Conservation (phyloP, 1,284 basidiomycete species). For the Apiotrichum montevideense region DNA sequence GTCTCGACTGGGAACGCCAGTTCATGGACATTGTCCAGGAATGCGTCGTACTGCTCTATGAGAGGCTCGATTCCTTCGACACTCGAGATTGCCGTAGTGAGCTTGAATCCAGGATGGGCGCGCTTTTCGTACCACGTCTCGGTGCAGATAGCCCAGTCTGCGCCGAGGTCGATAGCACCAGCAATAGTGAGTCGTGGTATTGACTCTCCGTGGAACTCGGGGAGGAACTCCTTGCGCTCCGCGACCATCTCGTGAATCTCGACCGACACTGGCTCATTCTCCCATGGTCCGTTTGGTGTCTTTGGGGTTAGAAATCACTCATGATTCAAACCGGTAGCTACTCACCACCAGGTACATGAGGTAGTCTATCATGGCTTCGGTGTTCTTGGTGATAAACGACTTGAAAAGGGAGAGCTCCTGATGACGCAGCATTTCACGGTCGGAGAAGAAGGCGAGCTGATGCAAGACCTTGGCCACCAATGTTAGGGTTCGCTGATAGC, state of each 20-base stretch:
- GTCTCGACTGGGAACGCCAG: conserved; percentile 5
- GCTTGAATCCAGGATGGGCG: conserved; percentile 7
- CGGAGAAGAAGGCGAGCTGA: conserved; percentile 31
- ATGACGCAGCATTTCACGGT: conserved; percentile 19
- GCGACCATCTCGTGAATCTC: conserved; percentile 1
- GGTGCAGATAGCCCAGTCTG: conserved; percentile 22
- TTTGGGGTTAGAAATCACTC: not conserved
- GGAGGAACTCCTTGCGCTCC: conserved; percentile 11
- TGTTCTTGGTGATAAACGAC: conserved; percentile 20
- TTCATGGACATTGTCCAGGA: conserved; percentile 8
- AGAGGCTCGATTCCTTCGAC: conserved; percentile 7
- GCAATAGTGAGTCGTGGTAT: conserved; percentile 20
- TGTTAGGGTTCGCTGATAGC: conserved; percentile 22
- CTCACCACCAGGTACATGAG: conserved; percentile 13
- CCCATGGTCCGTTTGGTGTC: conserved; percentile 8
- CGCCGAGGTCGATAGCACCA: conserved; percentile 23
- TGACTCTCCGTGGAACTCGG: conserved; percentile 10
- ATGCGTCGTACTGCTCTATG: conserved; percentile 5
- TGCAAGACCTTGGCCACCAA: conserved; percentile 31
- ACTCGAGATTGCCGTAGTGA: not conserved
- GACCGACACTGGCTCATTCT: not conserved
- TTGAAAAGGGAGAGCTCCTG: conserved; percentile 20
- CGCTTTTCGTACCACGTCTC: conserved; percentile 26
- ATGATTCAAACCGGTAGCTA: not conserved
- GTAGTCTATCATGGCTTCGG: conserved; percentile 27